Base-by-base conservation (phyloP, 2,329 filamentous ascomycete species). In the Aureobasidium leucospermi region DNA sequence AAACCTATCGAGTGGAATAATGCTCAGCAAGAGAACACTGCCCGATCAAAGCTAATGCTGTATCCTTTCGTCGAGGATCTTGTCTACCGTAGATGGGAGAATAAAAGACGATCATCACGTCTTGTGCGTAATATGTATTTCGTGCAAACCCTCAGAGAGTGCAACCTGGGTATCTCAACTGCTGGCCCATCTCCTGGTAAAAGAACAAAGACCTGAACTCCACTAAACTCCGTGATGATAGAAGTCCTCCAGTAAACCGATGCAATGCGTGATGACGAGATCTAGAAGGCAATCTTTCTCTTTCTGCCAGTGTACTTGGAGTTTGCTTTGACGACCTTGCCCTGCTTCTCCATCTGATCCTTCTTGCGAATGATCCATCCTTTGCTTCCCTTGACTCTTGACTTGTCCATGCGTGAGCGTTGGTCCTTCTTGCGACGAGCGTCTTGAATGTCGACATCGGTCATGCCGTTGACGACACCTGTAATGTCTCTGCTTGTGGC, bases 291-390 rank as follows among this genome's bases (percentile, higher is more conserved):
- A 58, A 86, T 78, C 61, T 89, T 84, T 73, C 94, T 83, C 78
- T 91, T 96, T 67, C 94, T 81, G 32, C 93, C 94, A 0, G 93
- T 97, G 73, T 96, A 99, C 75, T 95, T 97, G 55, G 89, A 96
- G 59, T 82, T 90, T 1, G 85, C 78, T 79, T 97, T 97, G 66
- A 97, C 93, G 31, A 97, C 82, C 78, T 94, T 96, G 47, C 94
- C 94, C 75, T 96, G 96, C 63, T 85, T 81, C 74, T 95, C 89
- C 88, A 96, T 94, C 77, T 96, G 90, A 65, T 90, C 88, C 78
- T 94, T 95, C 73, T 93, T 94, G 74, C 85, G 84, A 71, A 90
- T 71, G 62, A 94, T 94, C 89, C 89, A 94, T 1, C 81, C 83
- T 75, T 90, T 93, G 70, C 85, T 88, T 13, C 89, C 92, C 79